Evolutionary conservation across 768 basidiomycete species (phyloP).

Genomic region (Pholiota conissans): DNA sequence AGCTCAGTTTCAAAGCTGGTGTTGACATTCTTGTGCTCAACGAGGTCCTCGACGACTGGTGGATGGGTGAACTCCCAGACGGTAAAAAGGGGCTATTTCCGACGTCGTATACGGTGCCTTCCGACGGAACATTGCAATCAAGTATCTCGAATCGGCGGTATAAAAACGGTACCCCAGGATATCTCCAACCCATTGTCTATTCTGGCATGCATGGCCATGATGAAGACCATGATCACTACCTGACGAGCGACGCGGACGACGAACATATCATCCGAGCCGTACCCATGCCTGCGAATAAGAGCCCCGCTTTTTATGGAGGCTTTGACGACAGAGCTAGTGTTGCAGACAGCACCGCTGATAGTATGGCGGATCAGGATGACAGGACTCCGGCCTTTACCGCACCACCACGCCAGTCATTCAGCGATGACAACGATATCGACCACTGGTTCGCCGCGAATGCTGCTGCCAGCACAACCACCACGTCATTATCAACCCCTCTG

Average conservation of each 20-base stretch:
- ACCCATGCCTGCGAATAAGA: constrained; percentile 41
- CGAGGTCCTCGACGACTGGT: constrained; percentile 89
- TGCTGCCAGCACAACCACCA: not conserved
- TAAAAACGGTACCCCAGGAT: not conserved
- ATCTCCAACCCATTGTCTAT: not conserved
- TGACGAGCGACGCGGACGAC: constrained; percentile 42
- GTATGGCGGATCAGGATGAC: constrained; percentile 22
- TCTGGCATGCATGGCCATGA: constrained; percentile 5
- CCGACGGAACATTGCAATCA: not conserved
- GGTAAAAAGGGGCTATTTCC: constrained; percentile 84
- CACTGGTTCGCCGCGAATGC: constrained; percentile 22
- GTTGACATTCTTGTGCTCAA: constrained; percentile 75
- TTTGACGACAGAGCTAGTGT: constrained; percentile 42
- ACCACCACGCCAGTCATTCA: not conserved
- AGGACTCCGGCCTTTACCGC: no score
- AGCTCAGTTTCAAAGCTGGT: constrained; percentile 73
- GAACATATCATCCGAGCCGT: constrained; percentile 47
- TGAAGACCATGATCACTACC: constrained; percentile 24
- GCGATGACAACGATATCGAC: constrained; percentile 30
- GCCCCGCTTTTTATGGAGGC: constrained; percentile 43
- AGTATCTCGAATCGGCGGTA: constrained; percentile 10
- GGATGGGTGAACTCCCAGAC: constrained; percentile 70
- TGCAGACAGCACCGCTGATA: constrained; percentile 34
- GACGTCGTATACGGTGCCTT: constrained; percentile 65
- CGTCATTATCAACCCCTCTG: not conserved